Percentiles rank a stretch among this genome's conserved stretches.
phyloP scores from a whole-genome alignment of 306 rosid genomes.

The Begonia loranthoides region DNA sequence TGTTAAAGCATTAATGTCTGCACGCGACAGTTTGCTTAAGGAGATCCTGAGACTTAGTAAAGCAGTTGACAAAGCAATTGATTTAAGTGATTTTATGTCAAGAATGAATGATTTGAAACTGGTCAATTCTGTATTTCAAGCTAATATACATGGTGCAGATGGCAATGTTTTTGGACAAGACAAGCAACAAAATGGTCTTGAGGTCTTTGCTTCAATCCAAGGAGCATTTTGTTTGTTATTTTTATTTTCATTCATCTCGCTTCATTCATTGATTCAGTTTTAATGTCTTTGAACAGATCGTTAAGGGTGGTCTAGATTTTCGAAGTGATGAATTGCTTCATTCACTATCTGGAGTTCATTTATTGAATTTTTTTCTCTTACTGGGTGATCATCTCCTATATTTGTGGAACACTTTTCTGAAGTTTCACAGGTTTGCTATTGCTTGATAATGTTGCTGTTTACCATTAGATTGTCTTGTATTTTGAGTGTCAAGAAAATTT shows the following conservation, averaged over 20 bases:
- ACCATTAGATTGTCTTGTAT: background rate
- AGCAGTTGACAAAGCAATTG: slow-evolving; percentile 42
- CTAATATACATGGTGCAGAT: slow-evolving; percentile 21
- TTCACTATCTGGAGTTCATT: slow-evolving; percentile 31
- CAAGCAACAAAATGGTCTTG: slow-evolving; percentile 57
- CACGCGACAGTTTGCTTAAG: slow-evolving; percentile 65
- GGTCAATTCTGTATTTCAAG: slow-evolving; percentile 22
- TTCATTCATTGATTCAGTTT: slow-evolving; percentile 6
- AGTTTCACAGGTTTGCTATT: slow-evolving; percentile 59
- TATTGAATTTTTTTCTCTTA: slow-evolving; percentile 27
- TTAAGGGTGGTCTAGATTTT: slow-evolving; percentile 23
- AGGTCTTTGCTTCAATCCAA: slow-evolving; percentile 53
- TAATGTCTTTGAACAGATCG: slow-evolving; percentile 23
- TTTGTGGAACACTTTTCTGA: slow-evolving; percentile 71
- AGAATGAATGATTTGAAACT: slow-evolving; percentile 42
- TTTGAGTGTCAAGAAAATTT: slow-evolving; percentile 1
- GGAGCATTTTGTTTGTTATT: slow-evolving; percentile 4
- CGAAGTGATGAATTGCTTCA: slow-evolving; percentile 29
- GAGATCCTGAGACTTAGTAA: slow-evolving; percentile 56
- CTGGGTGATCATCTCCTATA: slow-evolving; percentile 64
- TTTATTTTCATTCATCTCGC: background rate
- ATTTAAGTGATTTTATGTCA: slow-evolving; percentile 56
- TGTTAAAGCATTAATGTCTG: slow-evolving; percentile 48
- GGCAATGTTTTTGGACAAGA: slow-evolving; percentile 39
- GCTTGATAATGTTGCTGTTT: slow-evolving; percentile 11